A percentile compares a stretch with the other conserved stretches of the same genome.
These are phyloP conservation scores for Fistulina hepatica DNA, from an alignment of 1,284 basidiomycete species.

Conservation along the genomic window DNA sequence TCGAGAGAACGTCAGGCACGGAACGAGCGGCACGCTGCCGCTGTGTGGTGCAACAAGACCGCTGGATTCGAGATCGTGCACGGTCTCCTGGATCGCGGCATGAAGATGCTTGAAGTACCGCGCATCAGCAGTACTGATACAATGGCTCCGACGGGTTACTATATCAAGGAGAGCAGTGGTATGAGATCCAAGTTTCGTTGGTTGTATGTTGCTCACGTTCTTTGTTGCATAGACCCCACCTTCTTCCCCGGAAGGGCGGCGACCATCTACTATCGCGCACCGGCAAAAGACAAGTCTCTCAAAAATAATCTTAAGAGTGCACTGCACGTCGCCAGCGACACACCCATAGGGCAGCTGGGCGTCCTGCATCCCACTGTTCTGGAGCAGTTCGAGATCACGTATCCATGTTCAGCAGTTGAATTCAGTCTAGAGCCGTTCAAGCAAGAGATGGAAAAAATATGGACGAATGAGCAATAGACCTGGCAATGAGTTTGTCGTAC, in stretches of 20 bases:
- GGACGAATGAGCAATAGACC: conserved; percentile 40
- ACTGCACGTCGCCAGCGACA: conserved; percentile 35
- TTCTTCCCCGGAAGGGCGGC: conserved; percentile 95
- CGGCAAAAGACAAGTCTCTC: conserved; percentile 24
- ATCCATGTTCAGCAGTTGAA: conserved; percentile 94
- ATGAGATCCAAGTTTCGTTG: conserved; percentile 20
- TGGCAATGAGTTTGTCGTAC: conserved; percentile 5
- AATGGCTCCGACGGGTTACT: conserved; percentile 71
- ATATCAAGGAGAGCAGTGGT: conserved; percentile 82
- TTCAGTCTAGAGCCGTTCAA: conserved; percentile 90
- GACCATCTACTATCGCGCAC: conserved; percentile 73
- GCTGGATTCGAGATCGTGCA: conserved; percentile 97
- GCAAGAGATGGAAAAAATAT: conserved; percentile 48
- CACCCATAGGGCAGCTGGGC: conserved; percentile 74
- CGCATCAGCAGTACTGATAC: conserved; percentile 53
- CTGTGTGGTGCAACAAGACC: conserved; percentile 91
- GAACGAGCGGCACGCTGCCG: conserved; percentile 82
- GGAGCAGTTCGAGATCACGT: conserved; percentile 84
- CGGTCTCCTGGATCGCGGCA: conserved; percentile 86
- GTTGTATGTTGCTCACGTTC: conserved; percentile 1
- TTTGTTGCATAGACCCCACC: conserved; percentile 53
- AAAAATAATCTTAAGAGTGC: conserved; percentile 29
- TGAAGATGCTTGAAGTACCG: conserved; percentile 90
- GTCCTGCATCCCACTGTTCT: conserved; percentile 89
- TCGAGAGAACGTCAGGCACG: conserved; percentile 72